These are phyloP conservation scores for Spathaspora girioi DNA, from an alignment of 805 yeast genomes.

Conservation along the genomic window DNA sequence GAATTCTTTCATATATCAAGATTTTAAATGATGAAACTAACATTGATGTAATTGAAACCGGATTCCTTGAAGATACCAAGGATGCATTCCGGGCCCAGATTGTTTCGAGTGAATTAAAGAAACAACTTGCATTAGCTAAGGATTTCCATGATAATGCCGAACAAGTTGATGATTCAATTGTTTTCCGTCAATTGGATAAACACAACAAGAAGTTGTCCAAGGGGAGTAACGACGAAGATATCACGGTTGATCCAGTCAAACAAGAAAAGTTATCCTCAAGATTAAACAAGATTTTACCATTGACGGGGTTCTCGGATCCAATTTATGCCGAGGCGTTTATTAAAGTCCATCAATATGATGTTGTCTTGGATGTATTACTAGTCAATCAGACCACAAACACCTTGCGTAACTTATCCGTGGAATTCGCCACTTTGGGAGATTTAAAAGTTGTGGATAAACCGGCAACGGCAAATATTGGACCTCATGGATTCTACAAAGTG, in stretches of 20 bases:
- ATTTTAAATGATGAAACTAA: slow-evolving; percentile 67
- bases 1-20: slow-evolving; percentile 83
- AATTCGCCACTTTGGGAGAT: slow-evolving; percentile 95
- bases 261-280: slow-evolving; percentile 67
- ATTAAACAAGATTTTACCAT: slow-evolving; percentile 81
- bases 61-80: slow-evolving; percentile 85
- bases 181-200: slow-evolving; percentile 73
- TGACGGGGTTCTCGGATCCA: slow-evolving; percentile 98
- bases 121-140: slow-evolving; percentile 52
- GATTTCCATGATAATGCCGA: slow-evolving; percentile 61
- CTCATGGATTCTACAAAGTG: slow-evolving; percentile 93
- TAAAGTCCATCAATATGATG: slow-evolving; percentile 95
- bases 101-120: slow-evolving; percentile 54
- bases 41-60: slow-evolving; percentile 49
- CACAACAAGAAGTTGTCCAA: slow-evolving; percentile 16
- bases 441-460: slow-evolving; percentile 92
- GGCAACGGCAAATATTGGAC: slow-evolving; percentile 83
- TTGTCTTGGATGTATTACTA: slow-evolving; percentile 85
- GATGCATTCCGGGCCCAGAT: slow-evolving; percentile 77
- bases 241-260: slow-evolving; percentile 50
- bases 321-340: slow-evolving; percentile 97
- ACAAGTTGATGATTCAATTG: slow-evolving; percentile 73
- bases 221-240: slow-evolving; percentile 47
- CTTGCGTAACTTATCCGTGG: slow-evolving; percentile 85
- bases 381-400: slow-evolving; percentile 94